Base-by-base conservation (phyloP, 2,329 filamentous ascomycete genomes). In the Aspergillus carbonarius region DNA sequence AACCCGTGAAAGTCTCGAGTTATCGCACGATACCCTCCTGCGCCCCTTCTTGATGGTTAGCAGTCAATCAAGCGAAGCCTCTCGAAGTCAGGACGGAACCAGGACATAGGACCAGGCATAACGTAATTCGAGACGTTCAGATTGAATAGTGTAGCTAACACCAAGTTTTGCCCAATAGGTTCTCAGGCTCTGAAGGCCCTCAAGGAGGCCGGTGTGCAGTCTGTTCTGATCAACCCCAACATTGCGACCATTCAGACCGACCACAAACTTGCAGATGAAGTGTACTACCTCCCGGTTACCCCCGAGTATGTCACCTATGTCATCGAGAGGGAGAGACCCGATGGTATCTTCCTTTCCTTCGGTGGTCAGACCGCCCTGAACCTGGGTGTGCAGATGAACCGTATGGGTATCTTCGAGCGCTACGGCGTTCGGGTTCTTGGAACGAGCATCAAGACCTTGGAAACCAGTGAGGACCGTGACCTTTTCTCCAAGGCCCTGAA, bases 161-260 rank as follows among this genome's bases (percentile, higher is more conserved):
- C 54, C 44, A 5, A 20, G 4, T 12, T 3, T 59, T 40, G 63
- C 59, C 8, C 17, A 17, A 47, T 30, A 96, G 92, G 95, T 64
- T 93, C 93, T 5, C 95, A 98, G 82, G 95, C 95, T 55, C 84
- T 99, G 63, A 98, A 98, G 81, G 95, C 95, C 39, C 84, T 99
- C 62, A 98, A 96, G 79, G 93, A 98, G 80, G 93, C 93, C 63
- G 92, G 92, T 61, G 91, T 98, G 60, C 80, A 88, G 67, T 96
- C 93, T 9, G 90, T 98, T 56, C 87, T 98, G 65, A 93, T 98
- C 76, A 98, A 98, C 80, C 93, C 93, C 70, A 98, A 98, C 77
- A 98, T 98, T 75, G 93, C 93, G 60, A 98, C 95, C 59, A 98
- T 98, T 72, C 93, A 98, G 81, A 98, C 93, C 69, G 92, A 96